Conservation (phyloP, 345 rosid genomes). For the Geranium brycei region DNA sequence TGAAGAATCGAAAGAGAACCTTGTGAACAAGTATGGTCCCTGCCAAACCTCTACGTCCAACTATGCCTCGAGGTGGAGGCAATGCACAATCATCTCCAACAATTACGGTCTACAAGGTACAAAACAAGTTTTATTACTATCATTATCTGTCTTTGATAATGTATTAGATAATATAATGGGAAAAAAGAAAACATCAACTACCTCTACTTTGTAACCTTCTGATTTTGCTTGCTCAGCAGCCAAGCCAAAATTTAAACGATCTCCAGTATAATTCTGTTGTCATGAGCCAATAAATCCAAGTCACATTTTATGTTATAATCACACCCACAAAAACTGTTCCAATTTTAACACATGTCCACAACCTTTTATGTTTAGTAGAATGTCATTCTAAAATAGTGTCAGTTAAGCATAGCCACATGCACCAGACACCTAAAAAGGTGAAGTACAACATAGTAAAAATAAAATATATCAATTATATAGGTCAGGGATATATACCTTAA, state of each 20-base stretch:
- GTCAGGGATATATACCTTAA: constrained; percentile 43
- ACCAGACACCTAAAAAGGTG: background rate
- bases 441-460: constrained; percentile 1
- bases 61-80: constrained; percentile 83
- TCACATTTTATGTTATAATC: too few relatives aligned
- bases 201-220: constrained; percentile 95
- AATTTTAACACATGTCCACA: background rate
- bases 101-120: constrained; percentile 55
- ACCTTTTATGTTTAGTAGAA: background rate
- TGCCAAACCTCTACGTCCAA: constrained; percentile 91
- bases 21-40: constrained; percentile 88
- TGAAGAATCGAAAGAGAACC: constrained; percentile 27
- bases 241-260: constrained; percentile 91
- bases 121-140: constrained; percentile 7
- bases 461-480: constrained; percentile 1
- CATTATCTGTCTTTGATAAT: background rate
- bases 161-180: background rate
- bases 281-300: background rate
- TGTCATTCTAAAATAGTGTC: background rate
- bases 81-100: constrained; percentile 98
- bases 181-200: constrained; percentile 15
- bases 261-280: constrained; percentile 85
- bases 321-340: background rate
- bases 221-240: constrained; percentile 99
- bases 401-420: background rate